Base-by-base conservation (phyloP, 176 grass and related monocot genomes). In the Ensete glaucum region DNA sequence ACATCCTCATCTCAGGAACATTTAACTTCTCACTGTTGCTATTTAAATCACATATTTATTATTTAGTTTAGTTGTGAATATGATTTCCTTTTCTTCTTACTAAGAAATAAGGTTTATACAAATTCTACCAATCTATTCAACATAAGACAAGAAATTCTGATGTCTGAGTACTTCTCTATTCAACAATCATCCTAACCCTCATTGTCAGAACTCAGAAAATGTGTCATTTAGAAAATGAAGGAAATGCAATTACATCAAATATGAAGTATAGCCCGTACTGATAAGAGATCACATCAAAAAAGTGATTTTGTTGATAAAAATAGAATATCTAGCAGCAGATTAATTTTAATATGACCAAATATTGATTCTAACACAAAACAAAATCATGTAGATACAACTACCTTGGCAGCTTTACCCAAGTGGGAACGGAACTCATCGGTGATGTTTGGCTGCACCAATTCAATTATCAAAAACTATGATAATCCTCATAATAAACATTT, bases 321-420 rank as follows among this genome's bases (percentile, higher is more conserved):
- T 34, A 2, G 29, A 34, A 34, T 34, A 34, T 2, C 2, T 34
- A 34, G 29, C 2, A 34, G 29, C 3, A 34, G 3, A 2, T 34
- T 34, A 34, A 34, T 34, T 34, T 34, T 34, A 34, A 34, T 34
- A 34, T 34, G 29, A 34, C 29, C 29, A 34, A 65, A 24, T 21
- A 11, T 65, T 26, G 62, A 22, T 65, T 6, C 75, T 16, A 20
- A 53, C 71, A 75, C 11, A 54, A 81, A 84, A 50, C 54, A 14
- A 74, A 84, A 24, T 24, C 34, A 50, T 10, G 17, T 14, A 10
- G 5, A 25, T 25, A 14, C 14, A 76, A 23, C 74, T 73, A 93
- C 90, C 90, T 97, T 98, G 43, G 94, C 94, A 51, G 94, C 90
- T 85, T 85, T 62, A 76, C 90, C 90, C 51, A 98, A 88, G 53